Evolutionary conservation across 495 filamentous ascomycete genomes (phyloP), one percentile per base, ranked within the genome.

Genomic region (Thermothielavioides terrestris): DNA sequence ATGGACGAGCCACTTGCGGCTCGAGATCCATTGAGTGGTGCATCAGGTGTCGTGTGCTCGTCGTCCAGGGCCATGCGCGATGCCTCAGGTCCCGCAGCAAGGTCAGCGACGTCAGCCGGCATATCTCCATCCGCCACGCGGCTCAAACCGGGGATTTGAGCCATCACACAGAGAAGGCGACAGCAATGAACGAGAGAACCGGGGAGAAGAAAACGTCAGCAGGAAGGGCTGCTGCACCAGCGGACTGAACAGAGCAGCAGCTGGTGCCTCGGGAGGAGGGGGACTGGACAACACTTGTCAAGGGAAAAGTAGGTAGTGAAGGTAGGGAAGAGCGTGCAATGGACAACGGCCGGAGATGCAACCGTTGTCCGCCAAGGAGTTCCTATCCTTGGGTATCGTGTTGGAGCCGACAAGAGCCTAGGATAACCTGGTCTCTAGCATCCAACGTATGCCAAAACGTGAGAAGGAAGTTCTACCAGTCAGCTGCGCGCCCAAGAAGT

Each of bases 201-300:
- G 26, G 28, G 52, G 34, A 46, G 50, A 36, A 50, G 3, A 40
- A n/a, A n/a, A n/a, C n/a, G n/a, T n/a, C n/a, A 43, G 18, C 26
- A 41, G 45, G 8, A 32, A 46, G 1, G n/a, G n/a, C 23, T 5
- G 40, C 40, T 30, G 9, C 28, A 42, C 17, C 37, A 27, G 45
- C 20, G 6, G 6, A 35, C 25, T 39, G 26, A 21, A 38, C 23
- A 27, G 32, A 17, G 22, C 26, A 30, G 46, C 37, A 27, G 50
- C 38, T 10, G 40, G 38, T 22, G 30, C 20, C 23, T 25, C 38
- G 32, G 44, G 22, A 36, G n/a, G 43, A 17, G 48, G 46, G 39
- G 17, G 21, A 32, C n/a, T 21, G 31, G 45, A 46, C 31, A 64
- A 64, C 61, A 64, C 61, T 64, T 64, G 61, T 64, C 61, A 57